Conservation (phyloP, 129 eudicot species). For the Pittosporum tobira region DNA sequence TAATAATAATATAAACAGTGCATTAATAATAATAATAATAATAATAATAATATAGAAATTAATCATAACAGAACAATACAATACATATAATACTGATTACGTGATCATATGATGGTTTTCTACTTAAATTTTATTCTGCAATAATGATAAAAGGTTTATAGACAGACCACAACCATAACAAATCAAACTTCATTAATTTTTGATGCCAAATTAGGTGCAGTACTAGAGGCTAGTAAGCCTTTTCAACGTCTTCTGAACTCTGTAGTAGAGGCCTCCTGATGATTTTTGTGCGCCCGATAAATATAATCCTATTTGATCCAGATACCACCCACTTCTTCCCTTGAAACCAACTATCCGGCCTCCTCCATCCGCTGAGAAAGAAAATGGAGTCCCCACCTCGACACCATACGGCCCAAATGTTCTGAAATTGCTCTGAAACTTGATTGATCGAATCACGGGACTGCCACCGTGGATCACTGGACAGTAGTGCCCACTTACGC, state of each 20-base stretch:
- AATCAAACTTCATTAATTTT: too few species aligned
- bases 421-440: slow-evolving; percentile 47
- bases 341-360: slow-evolving; percentile 50
- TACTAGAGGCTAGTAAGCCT: slow-evolving; percentile 18
- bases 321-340: slow-evolving; percentile 69
- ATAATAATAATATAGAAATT: too few species aligned
- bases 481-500: slow-evolving; percentile 41
- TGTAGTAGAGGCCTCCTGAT: slow-evolving; percentile 15
- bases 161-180: too few species aligned
- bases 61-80: too few species aligned
- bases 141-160: too few species aligned
- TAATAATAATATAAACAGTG: too few species aligned
- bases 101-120: too few species aligned
- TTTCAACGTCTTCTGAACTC: slow-evolving; percentile 27
- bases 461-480: slow-evolving; percentile 60
- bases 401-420: slow-evolving; percentile 68
- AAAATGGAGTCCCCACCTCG: slow-evolving; percentile 66
- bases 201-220: neutral
- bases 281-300: slow-evolving; percentile 21
- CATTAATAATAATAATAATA: too few species aligned
- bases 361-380: slow-evolving; percentile 35
- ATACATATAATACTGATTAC: too few species aligned
- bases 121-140: too few species aligned
- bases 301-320: slow-evolving; percentile 59
- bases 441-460: slow-evolving; percentile 56